These are phyloP conservation scores for Mucor irregularis DNA, from an alignment of 371 early-diverging fungal genomes.

Conservation along the genomic window DNA sequence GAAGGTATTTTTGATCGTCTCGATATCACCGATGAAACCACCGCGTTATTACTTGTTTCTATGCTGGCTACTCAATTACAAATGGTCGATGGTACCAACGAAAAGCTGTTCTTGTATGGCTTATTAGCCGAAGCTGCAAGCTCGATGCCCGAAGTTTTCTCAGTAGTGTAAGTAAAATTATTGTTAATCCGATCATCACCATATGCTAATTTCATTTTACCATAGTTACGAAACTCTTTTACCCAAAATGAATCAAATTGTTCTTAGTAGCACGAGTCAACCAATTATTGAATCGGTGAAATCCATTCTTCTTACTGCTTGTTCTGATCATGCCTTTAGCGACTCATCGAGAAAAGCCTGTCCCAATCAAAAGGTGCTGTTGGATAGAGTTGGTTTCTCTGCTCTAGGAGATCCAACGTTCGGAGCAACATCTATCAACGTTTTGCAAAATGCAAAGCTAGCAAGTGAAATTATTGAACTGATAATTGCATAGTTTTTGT, in stretches of 20 bases:
- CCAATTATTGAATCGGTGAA: conserved; percentile 77
- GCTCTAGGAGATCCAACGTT: conserved; percentile 46
- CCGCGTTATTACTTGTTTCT: conserved; percentile 72
- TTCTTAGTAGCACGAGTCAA: conserved; percentile 68
- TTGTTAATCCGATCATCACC: neutral
- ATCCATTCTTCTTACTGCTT: conserved; percentile 74
- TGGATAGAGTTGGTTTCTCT: conserved; percentile 59
- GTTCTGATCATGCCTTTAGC: conserved; percentile 61
- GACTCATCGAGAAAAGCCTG: conserved; percentile 42
- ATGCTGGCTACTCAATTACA: conserved; percentile 82
- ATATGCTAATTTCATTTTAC: conserved; percentile 1
- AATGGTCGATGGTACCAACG: conserved; percentile 81
- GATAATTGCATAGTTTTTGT: conserved; percentile 48
- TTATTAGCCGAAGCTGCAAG: conserved; percentile 80
- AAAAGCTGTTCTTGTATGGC: conserved; percentile 81
- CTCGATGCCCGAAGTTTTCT: conserved; percentile 76
- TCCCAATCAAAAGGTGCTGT: conserved; percentile 46
- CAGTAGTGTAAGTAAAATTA: conserved; percentile 60
- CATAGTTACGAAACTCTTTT: conserved; percentile 65
- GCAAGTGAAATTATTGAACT: conserved; percentile 65
- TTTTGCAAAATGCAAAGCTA: conserved; percentile 52
- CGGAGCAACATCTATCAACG: conserved; percentile 49
- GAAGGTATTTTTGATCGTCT: conserved; percentile 67
- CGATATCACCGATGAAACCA: conserved; percentile 69
- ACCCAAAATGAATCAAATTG: conserved; percentile 78